These are phyloP conservation scores for Phyllosticta citrichinensis DNA, from an alignment of 2,329 filamentous ascomycete species.

Conservation along the genomic window DNA sequence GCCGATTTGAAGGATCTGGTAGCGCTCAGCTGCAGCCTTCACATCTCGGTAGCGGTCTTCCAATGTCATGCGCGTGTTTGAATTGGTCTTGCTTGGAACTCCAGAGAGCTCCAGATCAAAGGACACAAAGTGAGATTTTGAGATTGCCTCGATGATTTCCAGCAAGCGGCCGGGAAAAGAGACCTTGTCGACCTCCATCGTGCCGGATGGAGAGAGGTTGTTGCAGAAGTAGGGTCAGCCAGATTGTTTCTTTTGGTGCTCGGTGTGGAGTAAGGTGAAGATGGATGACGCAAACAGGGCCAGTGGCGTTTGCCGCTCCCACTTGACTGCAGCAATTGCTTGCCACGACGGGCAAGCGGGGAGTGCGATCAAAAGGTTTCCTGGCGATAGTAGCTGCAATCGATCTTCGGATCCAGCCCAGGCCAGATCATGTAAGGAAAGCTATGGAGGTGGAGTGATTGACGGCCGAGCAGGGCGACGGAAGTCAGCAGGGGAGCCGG, in stretches of 20 bases:
- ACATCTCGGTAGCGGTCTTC: constrained; percentile 52
- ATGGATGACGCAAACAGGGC: not conserved
- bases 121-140: constrained; percentile 50
- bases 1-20: constrained; percentile 57
- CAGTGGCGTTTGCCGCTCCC: not conserved
- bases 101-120: constrained; percentile 60
- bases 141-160: constrained; percentile 47
- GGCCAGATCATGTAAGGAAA: not conserved
- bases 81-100: constrained; percentile 33
- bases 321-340: not conserved
- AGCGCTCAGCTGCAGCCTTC: constrained; percentile 51
- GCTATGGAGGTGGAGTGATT: not conserved
- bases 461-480: not conserved
- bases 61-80: constrained; percentile 37
- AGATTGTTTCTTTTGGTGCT: not conserved
- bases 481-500: not conserved
- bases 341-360: not conserved
- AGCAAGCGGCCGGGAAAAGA: constrained; percentile 44
- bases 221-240: not conserved
- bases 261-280: not conserved
- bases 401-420: not conserved
- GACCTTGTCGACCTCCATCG: constrained; percentile 47
- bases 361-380: not conserved
- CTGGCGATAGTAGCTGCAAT: not conserved
- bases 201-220: constrained; percentile 26